These are phyloP conservation scores for Emmonsiellopsis sp. DNA, from an alignment of 2,329 filamentous ascomycete species.

Conservation along the genomic window DNA sequence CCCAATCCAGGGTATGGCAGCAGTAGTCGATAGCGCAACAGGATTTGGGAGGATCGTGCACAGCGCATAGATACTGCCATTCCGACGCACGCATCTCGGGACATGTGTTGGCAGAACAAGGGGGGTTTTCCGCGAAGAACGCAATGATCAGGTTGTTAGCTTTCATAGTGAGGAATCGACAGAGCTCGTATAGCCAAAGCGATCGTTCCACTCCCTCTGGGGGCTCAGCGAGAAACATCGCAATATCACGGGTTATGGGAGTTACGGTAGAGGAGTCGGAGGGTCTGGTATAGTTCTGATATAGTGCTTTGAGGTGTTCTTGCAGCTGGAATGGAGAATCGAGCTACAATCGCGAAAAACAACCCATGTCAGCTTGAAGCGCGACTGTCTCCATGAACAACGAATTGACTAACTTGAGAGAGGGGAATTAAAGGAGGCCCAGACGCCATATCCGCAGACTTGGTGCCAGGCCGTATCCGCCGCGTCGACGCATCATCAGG, in stretches of 20 bases:
- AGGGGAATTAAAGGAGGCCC: slow-evolving; percentile 82
- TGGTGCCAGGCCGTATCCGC: slow-evolving; percentile 86
- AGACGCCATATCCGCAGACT: slow-evolving; percentile 82
- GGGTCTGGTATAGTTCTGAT: slow-evolving; percentile 68
- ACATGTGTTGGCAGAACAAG: slow-evolving; percentile 81
- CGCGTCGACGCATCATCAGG: slow-evolving; percentile 65
- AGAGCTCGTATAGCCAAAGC: slow-evolving; percentile 96
- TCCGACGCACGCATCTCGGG: slow-evolving; percentile 98
- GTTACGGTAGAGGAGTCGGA: slow-evolving; percentile 48
- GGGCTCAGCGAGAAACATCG: slow-evolving; percentile 65
- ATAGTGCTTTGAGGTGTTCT: slow-evolving; percentile 88
- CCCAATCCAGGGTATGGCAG: slow-evolving; percentile 97
- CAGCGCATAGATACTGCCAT: slow-evolving; percentile 98
- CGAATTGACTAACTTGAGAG: slow-evolving; percentile 52
- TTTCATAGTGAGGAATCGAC: slow-evolving; percentile 88
- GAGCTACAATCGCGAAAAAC: slow-evolving; percentile 49
- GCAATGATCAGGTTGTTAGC: slow-evolving; percentile 87
- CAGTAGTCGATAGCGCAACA: slow-evolving; percentile 99
- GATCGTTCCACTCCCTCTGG: slow-evolving; percentile 75
- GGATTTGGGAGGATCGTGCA: slow-evolving; percentile 90
- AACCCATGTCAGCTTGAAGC: slow-evolving; percentile 1
- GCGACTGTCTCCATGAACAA: background rate
- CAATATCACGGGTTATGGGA: slow-evolving; percentile 67
- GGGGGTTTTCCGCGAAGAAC: slow-evolving; percentile 81
- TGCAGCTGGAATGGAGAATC: slow-evolving; percentile 96